phyloP scores from a whole-genome alignment of 148 eudicot species.

The Cornus kousa region DNA sequence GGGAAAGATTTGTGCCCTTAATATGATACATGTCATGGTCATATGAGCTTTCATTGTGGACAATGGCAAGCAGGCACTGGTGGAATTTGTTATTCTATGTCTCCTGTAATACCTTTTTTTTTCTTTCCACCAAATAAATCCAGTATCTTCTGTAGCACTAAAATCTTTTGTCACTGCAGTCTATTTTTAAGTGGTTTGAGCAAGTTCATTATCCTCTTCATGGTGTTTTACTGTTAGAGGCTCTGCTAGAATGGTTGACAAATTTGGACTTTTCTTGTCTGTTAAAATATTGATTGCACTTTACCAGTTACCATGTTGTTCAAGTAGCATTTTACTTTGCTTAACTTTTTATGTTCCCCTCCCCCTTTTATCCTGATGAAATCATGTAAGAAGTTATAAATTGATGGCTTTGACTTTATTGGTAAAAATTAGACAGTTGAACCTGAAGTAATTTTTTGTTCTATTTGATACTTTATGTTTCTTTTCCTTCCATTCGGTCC shows the following conservation, averaged over 20 bases:
- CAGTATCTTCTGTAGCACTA: background rate
- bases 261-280: background rate
- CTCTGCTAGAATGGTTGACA: background rate
- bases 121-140: background rate
- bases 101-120: background rate
- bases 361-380: no score
- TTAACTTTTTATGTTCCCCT: background rate
- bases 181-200: background rate
- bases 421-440: background rate
- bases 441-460: background rate
- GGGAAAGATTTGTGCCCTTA: background rate
- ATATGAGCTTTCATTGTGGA: background rate
- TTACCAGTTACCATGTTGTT: background rate
- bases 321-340: background rate
- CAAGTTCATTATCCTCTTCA: background rate
- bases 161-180: background rate
- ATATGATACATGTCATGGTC: background rate
- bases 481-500: background rate
- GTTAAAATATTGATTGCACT: background rate
- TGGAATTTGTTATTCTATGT: background rate
- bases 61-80: background rate
- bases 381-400: background rate
- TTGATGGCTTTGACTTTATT: background rate
- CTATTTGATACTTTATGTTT: constrained; percentile 1
- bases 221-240: background rate